Evolutionary conservation across 78 protist species (phyloP), one percentile per base, ranked within the genome.

Genomic region (Dictyostelium intermedium): DNA sequence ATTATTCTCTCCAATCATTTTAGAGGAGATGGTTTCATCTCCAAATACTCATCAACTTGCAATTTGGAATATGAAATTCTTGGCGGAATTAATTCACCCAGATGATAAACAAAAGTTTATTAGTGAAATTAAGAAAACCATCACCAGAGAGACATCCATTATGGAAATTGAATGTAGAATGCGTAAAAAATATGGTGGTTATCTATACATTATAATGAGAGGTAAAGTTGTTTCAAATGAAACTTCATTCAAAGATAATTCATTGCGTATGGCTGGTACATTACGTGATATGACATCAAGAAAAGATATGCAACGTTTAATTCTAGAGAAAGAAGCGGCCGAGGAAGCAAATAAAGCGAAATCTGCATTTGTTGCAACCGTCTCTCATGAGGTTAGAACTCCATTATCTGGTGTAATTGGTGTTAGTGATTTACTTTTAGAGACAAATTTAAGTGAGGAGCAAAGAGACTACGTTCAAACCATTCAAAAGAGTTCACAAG

Each of bases 361-460:
- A 63, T 82, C 95, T 0, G 91, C 91, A 20, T 92, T 92, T 56
- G 89, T 92, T 7, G 92, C 92, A 4, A 85, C 87, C 0, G 87
- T 92, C 1, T 78, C 87, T 0, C 96, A 92, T 77, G 96, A 92
- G 34, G 87, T 92, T 8, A 83, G 96, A 27, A 92, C 96, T 6
- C 96, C 96, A 30, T 61, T 92, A 9, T 66, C 87, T 10, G 96
- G 96, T 53, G 87, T 92, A 20, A 76, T 85, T 63, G 96, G 96
- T 76, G 83, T 92, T 18, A 43, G 79, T 32, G 85, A 92, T 74
- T 27, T 87, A 23, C n/a, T 85, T 6, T 30, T 72, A n/a, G 85
- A 73, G 27, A 56, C 85, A 18, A 25, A 27, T 10, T 43, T 70
- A 56, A 85, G 39, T 35, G 87, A 78, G 47, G 87, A 85, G 61